phyloP scores from a whole-genome alignment of 495 filamentous ascomycete species.

The Antarctomyces pellizariae region DNA sequence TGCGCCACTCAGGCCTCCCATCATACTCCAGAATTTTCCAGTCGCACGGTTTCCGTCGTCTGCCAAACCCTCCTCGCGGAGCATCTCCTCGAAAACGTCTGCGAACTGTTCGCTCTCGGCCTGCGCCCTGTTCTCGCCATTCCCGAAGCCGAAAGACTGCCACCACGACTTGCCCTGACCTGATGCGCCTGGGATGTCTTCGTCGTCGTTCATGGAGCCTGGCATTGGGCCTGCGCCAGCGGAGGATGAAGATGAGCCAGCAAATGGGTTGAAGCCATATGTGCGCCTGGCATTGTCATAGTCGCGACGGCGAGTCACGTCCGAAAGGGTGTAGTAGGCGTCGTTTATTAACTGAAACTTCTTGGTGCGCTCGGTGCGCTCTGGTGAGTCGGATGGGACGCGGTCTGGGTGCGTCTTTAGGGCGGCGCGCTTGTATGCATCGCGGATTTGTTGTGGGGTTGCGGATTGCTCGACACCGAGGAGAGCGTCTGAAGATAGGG shows the following conservation, averaged over 20 bases:
- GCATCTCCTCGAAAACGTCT: conserved; percentile 90
- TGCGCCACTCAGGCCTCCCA: conserved; percentile 72
- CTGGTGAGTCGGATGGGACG: conserved; percentile 63
- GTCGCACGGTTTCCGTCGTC: conserved; percentile 33
- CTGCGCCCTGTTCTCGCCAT: conserved; percentile 18
- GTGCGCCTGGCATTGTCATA: conserved; percentile 43
- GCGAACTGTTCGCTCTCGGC: conserved; percentile 62
- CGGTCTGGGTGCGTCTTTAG: conserved; percentile 89
- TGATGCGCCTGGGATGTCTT: conserved; percentile 27
- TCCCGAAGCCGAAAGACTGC: conserved; percentile 33
- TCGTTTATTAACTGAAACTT: conserved; percentile 95
- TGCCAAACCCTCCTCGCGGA: conserved; percentile 75
- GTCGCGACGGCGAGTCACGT: conserved; percentile 54
- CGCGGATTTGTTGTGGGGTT: conserved; percentile 64
- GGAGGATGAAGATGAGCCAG: conserved; percentile 17
- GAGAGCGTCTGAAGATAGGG: conserved; percentile 31
- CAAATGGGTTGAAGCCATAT: conserved; percentile 16
- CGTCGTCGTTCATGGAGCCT: conserved; percentile 27
- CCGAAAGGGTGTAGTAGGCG: conserved; percentile 88
- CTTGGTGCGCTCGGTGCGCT: conserved; percentile 58
- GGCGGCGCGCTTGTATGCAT: conserved; percentile 86
- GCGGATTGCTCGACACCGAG: conserved; percentile 56
- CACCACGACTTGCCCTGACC: conserved; percentile 27
- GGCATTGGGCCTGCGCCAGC: conserved; percentile 19
- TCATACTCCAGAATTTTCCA: conserved; percentile 59